A percentile compares a stretch with the other conserved stretches of the same genome.
Evolutionary conservation across 2,329 filamentous ascomycete genomes (phyloP).

Genomic region (Stromatinia cepivora): DNA sequence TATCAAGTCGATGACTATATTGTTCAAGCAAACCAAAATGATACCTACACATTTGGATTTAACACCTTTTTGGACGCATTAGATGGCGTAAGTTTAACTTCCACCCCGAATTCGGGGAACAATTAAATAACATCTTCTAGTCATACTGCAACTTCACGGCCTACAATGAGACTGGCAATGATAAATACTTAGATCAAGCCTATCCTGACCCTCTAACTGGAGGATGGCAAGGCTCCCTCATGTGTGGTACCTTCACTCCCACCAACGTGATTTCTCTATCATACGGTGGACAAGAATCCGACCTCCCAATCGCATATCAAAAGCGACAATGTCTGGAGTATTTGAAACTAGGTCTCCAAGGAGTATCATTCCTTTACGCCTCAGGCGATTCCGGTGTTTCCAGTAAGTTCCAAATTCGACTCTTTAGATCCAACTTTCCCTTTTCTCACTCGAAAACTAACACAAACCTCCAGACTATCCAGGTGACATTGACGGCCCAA

Average conservation of each 20-base stretch:
- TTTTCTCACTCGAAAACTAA: slow-evolving; percentile 4
- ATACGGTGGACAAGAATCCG: slow-evolving; percentile 54
- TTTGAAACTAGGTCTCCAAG: slow-evolving; percentile 52
- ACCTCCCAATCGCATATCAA: slow-evolving; percentile 55
- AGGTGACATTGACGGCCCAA: slow-evolving; percentile 30
- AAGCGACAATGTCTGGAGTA: slow-evolving; percentile 52
- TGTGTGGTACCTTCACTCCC: slow-evolving; percentile 42
- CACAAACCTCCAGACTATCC: slow-evolving; percentile 24
- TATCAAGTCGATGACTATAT: slow-evolving; percentile 46
- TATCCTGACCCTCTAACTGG: slow-evolving; percentile 36
- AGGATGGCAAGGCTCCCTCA: slow-evolving; percentile 35
- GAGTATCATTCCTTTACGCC: slow-evolving; percentile 48
- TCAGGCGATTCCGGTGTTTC: slow-evolving; percentile 50
- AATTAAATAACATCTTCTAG: slow-evolving; percentile 31
- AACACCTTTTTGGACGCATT: slow-evolving; percentile 51
- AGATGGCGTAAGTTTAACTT: slow-evolving; percentile 41
- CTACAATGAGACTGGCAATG: slow-evolving; percentile 43
- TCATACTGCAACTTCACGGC: slow-evolving; percentile 47
- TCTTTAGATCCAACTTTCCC: not conserved
- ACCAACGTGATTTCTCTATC: slow-evolving; percentile 58
- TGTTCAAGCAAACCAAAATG: slow-evolving; percentile 27
- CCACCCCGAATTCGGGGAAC: slow-evolving; percentile 25
- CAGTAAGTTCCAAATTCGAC: slow-evolving; percentile 29
- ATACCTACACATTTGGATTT: slow-evolving; percentile 44
- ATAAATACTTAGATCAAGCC: slow-evolving; percentile 33